These are phyloP conservation scores for Colletotrichum theobromicola DNA, from an alignment of 2,329 filamentous ascomycete species.

Conservation along the genomic window DNA sequence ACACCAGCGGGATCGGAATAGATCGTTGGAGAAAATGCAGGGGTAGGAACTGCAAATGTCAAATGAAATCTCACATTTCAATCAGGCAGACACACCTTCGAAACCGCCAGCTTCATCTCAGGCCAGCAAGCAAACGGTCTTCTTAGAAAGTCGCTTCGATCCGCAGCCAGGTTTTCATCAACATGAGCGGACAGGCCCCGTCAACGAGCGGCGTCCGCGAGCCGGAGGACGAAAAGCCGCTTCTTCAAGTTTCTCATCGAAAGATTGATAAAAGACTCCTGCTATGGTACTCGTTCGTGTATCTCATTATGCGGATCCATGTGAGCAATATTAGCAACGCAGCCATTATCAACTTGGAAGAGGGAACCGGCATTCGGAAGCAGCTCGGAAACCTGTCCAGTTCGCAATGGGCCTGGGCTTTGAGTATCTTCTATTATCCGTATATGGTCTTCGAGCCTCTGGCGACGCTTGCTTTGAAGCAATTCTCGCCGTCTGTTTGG, in stretches of 20 bases:
- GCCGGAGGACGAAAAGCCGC: background rate
- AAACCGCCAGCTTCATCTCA: background rate
- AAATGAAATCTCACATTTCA: background rate
- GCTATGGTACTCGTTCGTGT: constrained; percentile 27
- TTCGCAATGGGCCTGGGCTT: constrained; percentile 29
- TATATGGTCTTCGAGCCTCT: constrained; percentile 31
- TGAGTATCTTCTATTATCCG: constrained; percentile 29
- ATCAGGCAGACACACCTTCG: background rate
- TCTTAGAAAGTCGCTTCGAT: background rate
- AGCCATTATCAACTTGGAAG: constrained; percentile 31
- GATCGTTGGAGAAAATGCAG: background rate
- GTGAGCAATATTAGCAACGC: constrained; percentile 31
- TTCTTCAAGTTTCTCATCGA: constrained; percentile 21
- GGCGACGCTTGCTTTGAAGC: constrained; percentile 27
- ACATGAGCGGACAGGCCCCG: background rate
- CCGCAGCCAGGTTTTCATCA: background rate
- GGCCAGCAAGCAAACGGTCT: background rate
- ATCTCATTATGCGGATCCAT: constrained; percentile 29
- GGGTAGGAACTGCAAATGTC: background rate
- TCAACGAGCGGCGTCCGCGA: background rate
- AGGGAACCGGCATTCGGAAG: constrained; percentile 28
- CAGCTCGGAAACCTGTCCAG: constrained; percentile 27
- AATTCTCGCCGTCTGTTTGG: constrained; percentile 26
- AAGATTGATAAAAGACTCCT: constrained; percentile 29
- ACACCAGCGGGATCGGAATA: background rate